These are phyloP conservation scores for Shiraia bambusicola DNA, from an alignment of 2,329 filamentous ascomycete species.

Conservation along the genomic window DNA sequence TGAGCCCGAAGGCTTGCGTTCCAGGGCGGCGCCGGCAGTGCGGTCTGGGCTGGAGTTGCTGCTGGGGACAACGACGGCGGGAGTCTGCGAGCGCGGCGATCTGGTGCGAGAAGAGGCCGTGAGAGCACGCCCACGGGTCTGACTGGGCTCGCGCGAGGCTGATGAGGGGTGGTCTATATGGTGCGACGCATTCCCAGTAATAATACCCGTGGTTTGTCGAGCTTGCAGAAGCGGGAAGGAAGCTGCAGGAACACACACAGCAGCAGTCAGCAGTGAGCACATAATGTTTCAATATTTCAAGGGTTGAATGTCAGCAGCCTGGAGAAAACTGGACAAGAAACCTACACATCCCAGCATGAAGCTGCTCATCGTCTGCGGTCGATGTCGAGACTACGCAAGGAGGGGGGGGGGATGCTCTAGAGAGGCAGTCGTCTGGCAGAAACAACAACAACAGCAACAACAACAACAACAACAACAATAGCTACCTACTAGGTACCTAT, in stretches of 20 bases:
- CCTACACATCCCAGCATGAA: slow-evolving; percentile 43
- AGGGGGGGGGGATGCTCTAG: slow-evolving; percentile 7
- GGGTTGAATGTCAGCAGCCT: slow-evolving; percentile 14
- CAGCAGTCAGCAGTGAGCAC: slow-evolving; percentile 39
- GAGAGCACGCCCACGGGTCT: slow-evolving; percentile 50
- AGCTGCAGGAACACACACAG: slow-evolving; percentile 39
- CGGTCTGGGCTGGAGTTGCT: slow-evolving; percentile 43
- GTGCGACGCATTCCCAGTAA: slow-evolving; percentile 43
- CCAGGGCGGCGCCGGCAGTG: slow-evolving; percentile 36
- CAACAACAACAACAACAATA: too few relatives aligned
- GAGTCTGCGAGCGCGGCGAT: slow-evolving; percentile 49
- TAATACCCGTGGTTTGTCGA: slow-evolving; percentile 33
- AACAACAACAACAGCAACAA: too few relatives aligned
- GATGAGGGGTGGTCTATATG: slow-evolving; percentile 36
- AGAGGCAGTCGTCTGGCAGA: too few relatives aligned
- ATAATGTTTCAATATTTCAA: slow-evolving; percentile 25
- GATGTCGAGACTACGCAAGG: slow-evolving; percentile 18
- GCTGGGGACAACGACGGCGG: slow-evolving; percentile 36
- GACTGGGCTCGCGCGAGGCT: slow-evolving; percentile 46
- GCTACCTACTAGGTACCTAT: too few relatives aligned
- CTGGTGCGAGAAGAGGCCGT: slow-evolving; percentile 47
- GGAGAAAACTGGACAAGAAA: slow-evolving; percentile 10
- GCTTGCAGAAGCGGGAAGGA: slow-evolving; percentile 43
- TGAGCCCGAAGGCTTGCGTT: slow-evolving; percentile 55
- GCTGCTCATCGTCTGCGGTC: slow-evolving; percentile 37